These are phyloP conservation scores for Scutellaria galericulata DNA, from an alignment of 257 asterid species.

Conservation along the genomic window DNA sequence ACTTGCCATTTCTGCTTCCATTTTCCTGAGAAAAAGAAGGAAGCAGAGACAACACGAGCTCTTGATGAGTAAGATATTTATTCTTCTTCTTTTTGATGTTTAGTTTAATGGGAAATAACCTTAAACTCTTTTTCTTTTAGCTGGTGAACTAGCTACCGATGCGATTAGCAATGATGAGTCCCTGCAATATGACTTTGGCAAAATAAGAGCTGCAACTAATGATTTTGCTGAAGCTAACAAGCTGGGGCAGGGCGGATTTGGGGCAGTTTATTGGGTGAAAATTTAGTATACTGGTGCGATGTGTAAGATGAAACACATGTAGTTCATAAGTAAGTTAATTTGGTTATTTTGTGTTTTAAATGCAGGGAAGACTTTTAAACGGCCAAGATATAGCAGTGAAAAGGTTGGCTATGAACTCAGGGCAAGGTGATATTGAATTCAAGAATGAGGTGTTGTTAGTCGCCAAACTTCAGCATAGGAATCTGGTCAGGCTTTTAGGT, in stretches of 20 bases:
- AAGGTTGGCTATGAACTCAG: constrained; percentile 35
- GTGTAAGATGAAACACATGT: not conserved
- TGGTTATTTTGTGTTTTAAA: not conserved
- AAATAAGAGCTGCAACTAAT: constrained; percentile 39
- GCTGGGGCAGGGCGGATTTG: constrained; percentile 51
- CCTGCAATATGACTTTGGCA: constrained; percentile 26
- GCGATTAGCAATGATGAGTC: constrained; percentile 13
- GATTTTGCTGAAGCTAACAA: constrained; percentile 35
- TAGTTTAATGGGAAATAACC: not conserved
- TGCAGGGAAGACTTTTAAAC: constrained; percentile 34
- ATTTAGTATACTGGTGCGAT: too few species aligned
- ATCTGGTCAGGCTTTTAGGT: constrained; percentile 44
- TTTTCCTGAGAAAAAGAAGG: not conserved
- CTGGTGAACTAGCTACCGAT: not conserved
- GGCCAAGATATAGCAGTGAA: constrained; percentile 45
- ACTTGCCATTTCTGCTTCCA: not conserved
- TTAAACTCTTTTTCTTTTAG: not conserved
- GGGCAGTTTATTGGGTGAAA: constrained; percentile 42
- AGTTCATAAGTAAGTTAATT: too few species aligned
- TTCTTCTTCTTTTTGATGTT: too few species aligned
- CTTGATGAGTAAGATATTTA: too few species aligned
- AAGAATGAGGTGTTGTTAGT: constrained; percentile 41
- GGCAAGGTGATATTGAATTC: constrained; percentile 40
- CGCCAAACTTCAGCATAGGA: constrained; percentile 43
- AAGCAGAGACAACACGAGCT: too few species aligned